Base-by-base conservation (phyloP, 129 eudicot genomes). In the Centaurea solstitialis region DNA sequence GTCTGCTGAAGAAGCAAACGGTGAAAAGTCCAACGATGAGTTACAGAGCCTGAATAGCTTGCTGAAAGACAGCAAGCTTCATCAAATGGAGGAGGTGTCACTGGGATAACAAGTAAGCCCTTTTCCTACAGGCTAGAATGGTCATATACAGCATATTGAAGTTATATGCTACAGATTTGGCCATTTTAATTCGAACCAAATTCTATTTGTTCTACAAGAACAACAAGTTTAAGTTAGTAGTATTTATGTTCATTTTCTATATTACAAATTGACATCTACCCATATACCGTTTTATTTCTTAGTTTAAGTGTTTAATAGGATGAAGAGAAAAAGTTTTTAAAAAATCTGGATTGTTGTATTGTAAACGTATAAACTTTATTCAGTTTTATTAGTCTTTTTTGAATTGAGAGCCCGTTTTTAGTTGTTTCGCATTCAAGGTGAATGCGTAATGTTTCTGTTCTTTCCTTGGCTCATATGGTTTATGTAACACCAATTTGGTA, bases 1-100 rank as follows among this genome's bases (percentile, higher is more conserved):
- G 66, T 61, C 83, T 3, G 70, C 59, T 9, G 92, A 85, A 53
- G 93, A 91, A 77, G 18, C 85, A 26, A 82, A 74, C 73, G 85
- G 77, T 18, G 82, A 18, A 22, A 88, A 85, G 70, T 59, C 86
- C 11, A 72, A 43, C 64, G 88, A 70, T 74, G 90, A 83, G 68
- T 87, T 64, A 45, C 75, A 74, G 53, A 87, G 74, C 38, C 45
- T 80, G 68, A 79, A 50, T 13, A 37, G 64, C 18, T 70, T 72
- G 41, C 81, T 41, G 61, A 84, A 87, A 75, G 87, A 85, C 26
- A 75, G 38, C 15, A 87, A 80, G 15, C 80, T 73, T 23, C 82
- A 83, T 73, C 81, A 83, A 78, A 65, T 83, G 83, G 89, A 83
- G 71, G 81, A 78, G 22, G 78, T 82, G 43, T 79, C 83, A 4